Evolutionary conservation across 352 stramenopile species (phyloP).

Genomic region (Phytophthora agathidicida): DNA sequence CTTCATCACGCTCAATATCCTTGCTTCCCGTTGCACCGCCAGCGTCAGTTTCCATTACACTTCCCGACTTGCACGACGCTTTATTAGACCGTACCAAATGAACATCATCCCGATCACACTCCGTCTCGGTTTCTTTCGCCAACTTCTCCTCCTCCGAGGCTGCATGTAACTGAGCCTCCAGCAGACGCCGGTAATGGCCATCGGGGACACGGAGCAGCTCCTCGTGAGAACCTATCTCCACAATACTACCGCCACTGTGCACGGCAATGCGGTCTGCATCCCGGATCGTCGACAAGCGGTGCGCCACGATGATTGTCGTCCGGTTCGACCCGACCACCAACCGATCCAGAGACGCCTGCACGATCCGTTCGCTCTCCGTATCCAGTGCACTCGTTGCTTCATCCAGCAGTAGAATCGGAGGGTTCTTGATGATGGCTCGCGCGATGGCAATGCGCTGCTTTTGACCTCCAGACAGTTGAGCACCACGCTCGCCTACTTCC

Average conservation of each 20-base stretch:
- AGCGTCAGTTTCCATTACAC: neutral
- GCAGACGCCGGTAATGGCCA: constrained; percentile 51
- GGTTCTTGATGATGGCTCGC: constrained; percentile 91
- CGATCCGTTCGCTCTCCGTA: constrained; percentile 78
- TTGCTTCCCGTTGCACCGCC: neutral
- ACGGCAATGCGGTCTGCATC: constrained; percentile 96
- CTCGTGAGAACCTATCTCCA: constrained; percentile 93
- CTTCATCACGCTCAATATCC: constrained; percentile 2
- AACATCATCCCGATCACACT: neutral
- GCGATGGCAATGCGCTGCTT: constrained; percentile 94
- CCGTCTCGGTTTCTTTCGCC: too few relatives aligned
- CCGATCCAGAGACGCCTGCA: constrained; percentile 81
- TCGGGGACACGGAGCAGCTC: constrained; percentile 80
- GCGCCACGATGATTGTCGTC: constrained; percentile 95
- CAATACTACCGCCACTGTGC: constrained; percentile 89
- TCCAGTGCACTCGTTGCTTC: constrained; percentile 91
- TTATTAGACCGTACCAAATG: neutral
- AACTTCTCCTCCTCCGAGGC: neutral
- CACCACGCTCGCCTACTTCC: constrained; percentile 85
- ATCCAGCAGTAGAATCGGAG: constrained; percentile 88
- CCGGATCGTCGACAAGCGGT: constrained; percentile 94
- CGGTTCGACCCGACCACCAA: constrained; percentile 47
- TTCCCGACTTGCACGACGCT: constrained; percentile 11
- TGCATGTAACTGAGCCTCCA: constrained; percentile 40
- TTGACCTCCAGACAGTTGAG: constrained; percentile 93